Evolutionary conservation across 2,329 filamentous ascomycete species (phyloP).

Genomic region (Botrytis tulipae): DNA sequence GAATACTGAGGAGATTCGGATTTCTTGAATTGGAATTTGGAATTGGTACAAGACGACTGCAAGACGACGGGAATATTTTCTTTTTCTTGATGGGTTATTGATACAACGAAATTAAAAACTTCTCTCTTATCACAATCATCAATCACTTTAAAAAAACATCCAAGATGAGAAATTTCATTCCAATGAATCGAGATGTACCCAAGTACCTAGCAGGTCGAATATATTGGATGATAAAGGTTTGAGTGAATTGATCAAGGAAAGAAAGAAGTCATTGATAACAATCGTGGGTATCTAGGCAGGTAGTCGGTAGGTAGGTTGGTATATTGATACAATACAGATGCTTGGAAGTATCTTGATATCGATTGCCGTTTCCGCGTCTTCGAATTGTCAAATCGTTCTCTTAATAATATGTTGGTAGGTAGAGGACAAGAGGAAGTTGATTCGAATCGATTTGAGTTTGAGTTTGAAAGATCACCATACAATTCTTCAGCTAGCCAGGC

Average conservation of each 20-base stretch:
- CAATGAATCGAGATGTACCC: background rate
- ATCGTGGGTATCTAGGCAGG: background rate
- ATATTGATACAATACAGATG: background rate
- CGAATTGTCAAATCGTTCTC: background rate
- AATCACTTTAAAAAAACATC: background rate
- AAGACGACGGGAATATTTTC: background rate
- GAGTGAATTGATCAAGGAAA: background rate
- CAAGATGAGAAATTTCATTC: background rate
- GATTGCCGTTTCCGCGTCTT: background rate
- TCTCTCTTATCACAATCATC: constrained; percentile 16
- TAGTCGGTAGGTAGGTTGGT: background rate
- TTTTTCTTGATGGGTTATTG: constrained; percentile 22
- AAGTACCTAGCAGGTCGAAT: background rate
- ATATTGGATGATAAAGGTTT: background rate
- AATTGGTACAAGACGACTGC: constrained; percentile 11
- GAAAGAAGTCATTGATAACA: background rate
- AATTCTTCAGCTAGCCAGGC: background rate
- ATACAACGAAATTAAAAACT: constrained; percentile 13
- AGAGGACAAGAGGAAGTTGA: background rate
- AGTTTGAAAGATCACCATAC: background rate
- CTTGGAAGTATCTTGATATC: background rate
- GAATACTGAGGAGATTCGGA: background rate
- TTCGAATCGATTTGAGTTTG: background rate
- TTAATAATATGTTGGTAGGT: background rate
- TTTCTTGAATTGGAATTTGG: background rate